Conservation (phyloP, 345 rosid species). For the Arabidopsis suecica region DNA sequence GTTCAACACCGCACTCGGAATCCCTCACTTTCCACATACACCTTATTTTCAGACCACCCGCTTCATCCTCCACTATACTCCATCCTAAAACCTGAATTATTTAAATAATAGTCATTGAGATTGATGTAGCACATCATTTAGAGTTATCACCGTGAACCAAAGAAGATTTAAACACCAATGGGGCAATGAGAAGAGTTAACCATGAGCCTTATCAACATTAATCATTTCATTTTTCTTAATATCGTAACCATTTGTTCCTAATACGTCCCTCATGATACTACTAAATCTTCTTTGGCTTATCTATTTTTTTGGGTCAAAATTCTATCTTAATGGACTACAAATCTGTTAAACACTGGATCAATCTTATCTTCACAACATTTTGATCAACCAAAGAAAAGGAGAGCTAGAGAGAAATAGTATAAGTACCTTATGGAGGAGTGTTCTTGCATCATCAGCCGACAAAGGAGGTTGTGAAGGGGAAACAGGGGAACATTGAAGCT, state of each 20-base stretch:
- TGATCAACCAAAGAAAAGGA: background rate
- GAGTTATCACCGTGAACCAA: background rate
- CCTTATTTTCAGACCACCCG: constrained; percentile 69
- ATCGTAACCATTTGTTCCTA: background rate
- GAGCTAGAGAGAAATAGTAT: background rate
- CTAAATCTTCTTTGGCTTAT: no score
- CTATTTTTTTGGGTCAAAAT: no score
- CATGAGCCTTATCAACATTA: background rate
- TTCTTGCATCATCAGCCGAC: constrained; percentile 63
- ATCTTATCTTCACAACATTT: background rate
- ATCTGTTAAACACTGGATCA: no score
- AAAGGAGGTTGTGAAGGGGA: constrained; percentile 72
- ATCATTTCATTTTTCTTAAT: background rate
- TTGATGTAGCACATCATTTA: background rate
- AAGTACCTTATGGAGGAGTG: constrained; percentile 71
- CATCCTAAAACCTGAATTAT: constrained; percentile 75
- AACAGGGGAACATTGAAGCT: constrained; percentile 63
- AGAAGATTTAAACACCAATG: background rate
- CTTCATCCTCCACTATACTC: constrained; percentile 82
- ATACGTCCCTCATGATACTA: no score
- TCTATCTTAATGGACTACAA: no score
- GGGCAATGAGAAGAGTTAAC: background rate
- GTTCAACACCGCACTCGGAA: constrained; percentile 79
- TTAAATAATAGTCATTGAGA: background rate
- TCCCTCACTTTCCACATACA: constrained; percentile 92